phyloP scores from a whole-genome alignment of 208 protist genomes.

The Crithidia thermophila region DNA sequence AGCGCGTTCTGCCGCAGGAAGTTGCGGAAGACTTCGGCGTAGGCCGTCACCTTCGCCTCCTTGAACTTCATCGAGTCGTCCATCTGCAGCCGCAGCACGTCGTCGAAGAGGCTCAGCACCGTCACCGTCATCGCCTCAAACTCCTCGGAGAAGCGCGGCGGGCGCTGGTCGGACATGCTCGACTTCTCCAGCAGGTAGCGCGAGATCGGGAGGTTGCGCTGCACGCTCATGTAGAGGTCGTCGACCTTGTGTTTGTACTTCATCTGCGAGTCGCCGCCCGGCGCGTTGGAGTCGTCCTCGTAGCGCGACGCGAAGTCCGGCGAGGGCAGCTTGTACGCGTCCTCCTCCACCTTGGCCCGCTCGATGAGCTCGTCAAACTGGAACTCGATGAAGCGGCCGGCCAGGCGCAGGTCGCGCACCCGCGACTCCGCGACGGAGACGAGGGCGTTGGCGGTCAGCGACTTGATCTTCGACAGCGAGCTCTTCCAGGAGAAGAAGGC shows the following conservation, averaged over 20 bases:
- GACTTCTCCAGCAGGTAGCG: constrained; percentile 61
- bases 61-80: constrained; percentile 85
- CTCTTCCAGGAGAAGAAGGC: constrained; percentile 73
- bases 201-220: constrained; percentile 58
- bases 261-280: constrained; percentile 61
- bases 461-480: constrained; percentile 81
- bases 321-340: constrained; percentile 45
- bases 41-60: constrained; percentile 73
- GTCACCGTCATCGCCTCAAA: constrained; percentile 70
- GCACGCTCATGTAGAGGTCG: constrained; percentile 61
- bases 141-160: constrained; percentile 69
- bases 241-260: constrained; percentile 58
- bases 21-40: constrained; percentile 84
- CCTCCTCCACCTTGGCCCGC: constrained; percentile 59
- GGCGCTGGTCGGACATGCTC: constrained; percentile 21
- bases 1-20: constrained; percentile 83
- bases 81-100: constrained; percentile 77
- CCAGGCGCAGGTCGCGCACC: constrained; percentile 73
- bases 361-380: constrained; percentile 81
- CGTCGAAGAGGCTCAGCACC: constrained; percentile 82
- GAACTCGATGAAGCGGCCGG: constrained; percentile 81
- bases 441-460: constrained; percentile 75
- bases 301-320: constrained; percentile 51
- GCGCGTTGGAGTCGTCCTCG: constrained; percentile 59
- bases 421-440: constrained; percentile 87